Percentiles rank a stretch among this genome's conserved stretches.
These are phyloP conservation scores for Grosmannia serpens DNA, from an alignment of 2,329 filamentous ascomycete species.

Conservation along the genomic window DNA sequence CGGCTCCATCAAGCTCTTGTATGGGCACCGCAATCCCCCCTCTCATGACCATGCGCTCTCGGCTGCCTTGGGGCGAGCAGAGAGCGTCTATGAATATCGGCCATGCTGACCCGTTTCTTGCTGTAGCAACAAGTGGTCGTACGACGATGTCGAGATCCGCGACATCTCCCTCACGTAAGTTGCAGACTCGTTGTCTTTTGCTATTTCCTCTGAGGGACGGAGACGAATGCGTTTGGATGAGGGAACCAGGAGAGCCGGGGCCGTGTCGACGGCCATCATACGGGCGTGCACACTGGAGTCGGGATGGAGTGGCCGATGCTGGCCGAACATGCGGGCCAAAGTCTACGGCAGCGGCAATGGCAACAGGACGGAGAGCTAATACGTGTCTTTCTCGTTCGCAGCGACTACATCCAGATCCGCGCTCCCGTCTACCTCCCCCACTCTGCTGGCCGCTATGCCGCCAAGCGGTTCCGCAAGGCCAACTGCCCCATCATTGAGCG, in stretches of 20 bases:
- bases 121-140: conserved; percentile 66
- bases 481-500: conserved; percentile 99
- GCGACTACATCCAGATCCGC: conserved; percentile 99
- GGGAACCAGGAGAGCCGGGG: neutral
- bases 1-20: conserved; percentile 84
- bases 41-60: neutral
- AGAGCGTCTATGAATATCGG: neutral
- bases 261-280: neutral
- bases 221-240: neutral
- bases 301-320: neutral
- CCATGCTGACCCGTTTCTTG: conserved; percentile 4
- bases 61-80: neutral
- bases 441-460: conserved; percentile 95
- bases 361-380: neutral
- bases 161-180: conserved; percentile 99
- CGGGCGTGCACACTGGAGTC: neutral
- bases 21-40: conserved; percentile 2
- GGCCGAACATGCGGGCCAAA: neutral
- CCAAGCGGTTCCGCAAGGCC: conserved; percentile 99
- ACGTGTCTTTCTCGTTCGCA: conserved; percentile 26
- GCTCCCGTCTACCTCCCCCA: conserved; percentile 98
- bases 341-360: too few relatives aligned
- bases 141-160: conserved; percentile 98
- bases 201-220: too few relatives aligned
- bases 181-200: neutral